phyloP scores from a whole-genome alignment of 768 basidiomycete genomes.

The Suillus subaureus region DNA sequence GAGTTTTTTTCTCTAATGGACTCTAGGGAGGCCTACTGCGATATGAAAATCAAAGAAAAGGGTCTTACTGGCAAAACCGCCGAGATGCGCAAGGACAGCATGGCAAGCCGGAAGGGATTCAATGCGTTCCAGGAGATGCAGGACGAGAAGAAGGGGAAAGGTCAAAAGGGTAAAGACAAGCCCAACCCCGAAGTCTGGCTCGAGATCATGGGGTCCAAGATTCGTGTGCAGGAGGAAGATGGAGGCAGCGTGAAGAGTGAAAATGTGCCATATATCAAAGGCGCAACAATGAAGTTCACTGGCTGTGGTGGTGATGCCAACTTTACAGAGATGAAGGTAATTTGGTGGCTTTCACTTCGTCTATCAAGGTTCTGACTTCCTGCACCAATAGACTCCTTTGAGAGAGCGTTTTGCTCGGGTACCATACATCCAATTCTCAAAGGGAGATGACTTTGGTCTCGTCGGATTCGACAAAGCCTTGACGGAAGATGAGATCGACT shows the following conservation, averaged over 20 bases:
- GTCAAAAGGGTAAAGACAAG: conserved; percentile 36
- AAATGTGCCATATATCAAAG: conserved; percentile 45
- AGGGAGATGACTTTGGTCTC: conserved; percentile 48
- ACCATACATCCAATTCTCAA: conserved; percentile 50
- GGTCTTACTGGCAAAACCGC: conserved; percentile 79
- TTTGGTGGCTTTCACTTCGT: conserved; percentile 9
- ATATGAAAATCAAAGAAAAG: conserved; percentile 97
- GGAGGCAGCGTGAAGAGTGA: conserved; percentile 44
- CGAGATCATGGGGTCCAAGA: conserved; percentile 72
- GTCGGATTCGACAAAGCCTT: conserved; percentile 65
- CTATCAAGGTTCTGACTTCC: conserved; percentile 4
- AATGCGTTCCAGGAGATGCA: conserved; percentile 79
- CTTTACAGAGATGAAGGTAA: conserved; percentile 62
- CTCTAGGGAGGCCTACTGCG: conserved; percentile 78
- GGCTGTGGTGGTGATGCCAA: conserved; percentile 59
- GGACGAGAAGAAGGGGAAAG: conserved; percentile 36
- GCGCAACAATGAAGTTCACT: conserved; percentile 50
- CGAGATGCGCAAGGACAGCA: conserved; percentile 54
- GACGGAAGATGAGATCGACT: conserved; percentile 71
- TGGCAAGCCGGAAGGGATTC: conserved; percentile 60
- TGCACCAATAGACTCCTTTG: conserved; percentile 39
- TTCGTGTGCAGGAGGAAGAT: conserved; percentile 64
- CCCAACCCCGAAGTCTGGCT: conserved; percentile 64
- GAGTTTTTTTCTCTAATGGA: not conserved
- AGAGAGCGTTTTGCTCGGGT: conserved; percentile 48